phyloP scores from a whole-genome alignment of 2,329 filamentous ascomycete species.

The Coniochaeta sp. region DNA sequence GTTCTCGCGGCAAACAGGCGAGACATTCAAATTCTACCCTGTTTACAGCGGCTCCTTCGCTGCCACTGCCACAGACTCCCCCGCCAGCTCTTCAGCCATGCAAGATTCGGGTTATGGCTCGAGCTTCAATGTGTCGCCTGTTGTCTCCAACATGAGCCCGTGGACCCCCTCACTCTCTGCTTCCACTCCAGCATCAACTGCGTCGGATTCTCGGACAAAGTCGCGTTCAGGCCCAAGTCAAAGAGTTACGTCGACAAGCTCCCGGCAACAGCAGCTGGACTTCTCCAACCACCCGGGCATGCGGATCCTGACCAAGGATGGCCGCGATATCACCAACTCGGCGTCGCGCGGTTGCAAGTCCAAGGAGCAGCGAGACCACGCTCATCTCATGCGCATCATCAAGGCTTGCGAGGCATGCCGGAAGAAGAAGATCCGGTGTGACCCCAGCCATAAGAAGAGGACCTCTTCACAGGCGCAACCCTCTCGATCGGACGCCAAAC shows the following conservation, averaged over 20 bases:
- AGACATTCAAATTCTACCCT: constrained; percentile 54
- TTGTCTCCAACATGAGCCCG: constrained; percentile 36
- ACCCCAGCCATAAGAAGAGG: constrained; percentile 50
- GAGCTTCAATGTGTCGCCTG: constrained; percentile 41
- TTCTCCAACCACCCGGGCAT: constrained; percentile 52
- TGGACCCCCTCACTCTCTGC: constrained; percentile 31
- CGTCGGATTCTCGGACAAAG: constrained; percentile 20
- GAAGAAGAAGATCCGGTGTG: constrained; percentile 57
- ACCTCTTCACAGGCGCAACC: constrained; percentile 19
- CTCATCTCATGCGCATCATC: constrained; percentile 59
- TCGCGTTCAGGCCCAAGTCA: constrained; percentile 10
- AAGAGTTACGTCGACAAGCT: constrained; percentile 16
- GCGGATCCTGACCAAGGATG: constrained; percentile 60
- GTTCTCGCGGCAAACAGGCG: constrained; percentile 43
- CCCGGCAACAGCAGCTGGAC: constrained; percentile 28
- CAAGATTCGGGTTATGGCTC: constrained; percentile 39
- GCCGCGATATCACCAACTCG: constrained; percentile 54
- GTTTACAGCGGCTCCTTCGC: constrained; percentile 32
- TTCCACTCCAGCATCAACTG: constrained; percentile 18
- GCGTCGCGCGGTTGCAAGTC: constrained; percentile 58
- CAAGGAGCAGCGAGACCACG: constrained; percentile 61
- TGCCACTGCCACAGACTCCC: constrained; percentile 33
- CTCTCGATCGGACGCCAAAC: constrained; percentile 21
- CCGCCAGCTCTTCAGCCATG: constrained; percentile 32
- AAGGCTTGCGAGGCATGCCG: constrained; percentile 59